Evolutionary conservation across 1,284 basidiomycete species (phyloP).

Genomic region (Sporisorium graminicola): DNA sequence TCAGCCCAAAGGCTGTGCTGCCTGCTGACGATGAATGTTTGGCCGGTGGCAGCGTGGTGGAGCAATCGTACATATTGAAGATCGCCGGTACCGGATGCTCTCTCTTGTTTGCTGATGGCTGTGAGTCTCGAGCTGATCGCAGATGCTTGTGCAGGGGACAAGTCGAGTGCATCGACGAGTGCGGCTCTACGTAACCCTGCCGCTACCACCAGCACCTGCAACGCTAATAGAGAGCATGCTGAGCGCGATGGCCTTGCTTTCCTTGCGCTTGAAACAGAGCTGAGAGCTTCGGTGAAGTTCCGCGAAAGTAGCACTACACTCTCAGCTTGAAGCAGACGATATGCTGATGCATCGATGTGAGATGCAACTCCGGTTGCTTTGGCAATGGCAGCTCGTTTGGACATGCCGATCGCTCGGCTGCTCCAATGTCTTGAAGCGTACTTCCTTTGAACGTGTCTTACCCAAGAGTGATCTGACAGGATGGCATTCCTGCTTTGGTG

Average conservation of each 20-base stretch:
- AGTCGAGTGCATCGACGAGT: conserved; percentile 21
- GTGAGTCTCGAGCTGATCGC: conserved; percentile 12
- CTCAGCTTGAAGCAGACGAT: background rate
- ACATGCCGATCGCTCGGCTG: conserved; percentile 2
- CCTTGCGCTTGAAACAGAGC: background rate
- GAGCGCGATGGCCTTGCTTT: conserved; percentile 11
- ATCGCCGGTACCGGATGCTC: background rate
- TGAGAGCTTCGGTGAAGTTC: conserved; percentile 7
- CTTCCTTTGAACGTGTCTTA: background rate
- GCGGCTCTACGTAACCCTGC: conserved; percentile 32
- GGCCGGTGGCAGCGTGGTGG: conserved; percentile 19
- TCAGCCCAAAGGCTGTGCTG: conserved; percentile 21
- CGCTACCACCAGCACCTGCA: conserved; percentile 24
- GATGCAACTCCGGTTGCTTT: conserved; percentile 1
- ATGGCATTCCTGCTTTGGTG: background rate
- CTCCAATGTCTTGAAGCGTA: background rate
- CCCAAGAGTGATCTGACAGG: background rate
- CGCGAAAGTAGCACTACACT: conserved; percentile 7
- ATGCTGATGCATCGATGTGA: background rate
- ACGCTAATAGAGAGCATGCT: conserved; percentile 21
- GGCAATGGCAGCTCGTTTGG: conserved; percentile 12
- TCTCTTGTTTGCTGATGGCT: background rate
- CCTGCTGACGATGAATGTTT: conserved; percentile 24
- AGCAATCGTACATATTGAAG: conserved; percentile 16
- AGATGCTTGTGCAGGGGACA: conserved; percentile 17